Conservation (phyloP, 805 yeast species). For the Metschnikowia corniflorae region DNA sequence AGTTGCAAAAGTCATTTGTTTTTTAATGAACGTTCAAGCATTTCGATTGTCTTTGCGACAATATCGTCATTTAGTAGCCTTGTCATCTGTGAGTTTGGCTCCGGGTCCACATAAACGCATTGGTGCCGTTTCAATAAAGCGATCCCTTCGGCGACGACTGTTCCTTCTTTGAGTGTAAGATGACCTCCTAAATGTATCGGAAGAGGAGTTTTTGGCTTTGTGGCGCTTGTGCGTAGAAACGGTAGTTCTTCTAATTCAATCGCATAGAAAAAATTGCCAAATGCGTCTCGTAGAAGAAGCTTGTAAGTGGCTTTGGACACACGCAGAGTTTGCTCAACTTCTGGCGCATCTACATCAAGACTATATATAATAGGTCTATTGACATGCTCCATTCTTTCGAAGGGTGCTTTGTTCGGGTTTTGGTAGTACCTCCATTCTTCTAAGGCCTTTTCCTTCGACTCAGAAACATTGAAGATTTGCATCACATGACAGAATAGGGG, state of each 20-base stretch:
- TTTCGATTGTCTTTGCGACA: slow-evolving; percentile 23
- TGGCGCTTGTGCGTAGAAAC: slow-evolving; percentile 37
- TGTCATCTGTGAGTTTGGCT: slow-evolving; percentile 22
- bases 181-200: slow-evolving; percentile 53
- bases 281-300: slow-evolving; percentile 53
- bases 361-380: slow-evolving; percentile 43
- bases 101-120: slow-evolving; percentile 33
- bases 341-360: slow-evolving; percentile 39
- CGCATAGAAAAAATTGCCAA: slow-evolving; percentile 52
- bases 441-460: slow-evolving; percentile 47
- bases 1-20: slow-evolving; percentile 1
- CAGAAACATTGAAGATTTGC: slow-evolving; percentile 50
- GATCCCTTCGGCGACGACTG: slow-evolving; percentile 47
- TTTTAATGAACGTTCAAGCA: slow-evolving; percentile 24
- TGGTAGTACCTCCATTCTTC: slow-evolving; percentile 51
- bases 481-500: slow-evolving; percentile 31
- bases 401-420: slow-evolving; percentile 59
- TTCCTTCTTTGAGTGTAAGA: slow-evolving; percentile 46
- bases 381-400: slow-evolving; percentile 49
- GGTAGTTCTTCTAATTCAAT: slow-evolving; percentile 52
- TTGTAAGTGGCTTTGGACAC: slow-evolving; percentile 37
- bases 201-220: slow-evolving; percentile 25
- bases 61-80: slow-evolving; percentile 32
- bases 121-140: slow-evolving; percentile 32
- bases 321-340: slow-evolving; percentile 5